Evolutionary conservation across 257 asterid species (phyloP), one percentile per base, ranked within the genome.

Genomic region (Penstemon newberryi): DNA sequence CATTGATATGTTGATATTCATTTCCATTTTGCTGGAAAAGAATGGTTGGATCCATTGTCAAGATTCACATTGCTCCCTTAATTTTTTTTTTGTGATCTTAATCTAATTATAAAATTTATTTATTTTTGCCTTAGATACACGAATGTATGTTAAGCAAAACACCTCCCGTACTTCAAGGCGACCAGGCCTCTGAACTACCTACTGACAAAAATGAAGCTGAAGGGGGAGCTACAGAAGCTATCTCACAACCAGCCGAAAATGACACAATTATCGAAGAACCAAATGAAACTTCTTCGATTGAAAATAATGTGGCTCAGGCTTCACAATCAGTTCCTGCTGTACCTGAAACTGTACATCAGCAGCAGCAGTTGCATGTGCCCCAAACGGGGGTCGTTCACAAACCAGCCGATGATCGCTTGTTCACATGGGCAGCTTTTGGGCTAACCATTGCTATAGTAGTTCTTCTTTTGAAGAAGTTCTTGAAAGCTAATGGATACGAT

Each of bases 351-450:
- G 84, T 60, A 52, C 85, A 73, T 66, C 82, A 72, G 41, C 50
- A 73, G 67, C 82, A 72, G 41, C 50, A 52, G 50, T 38, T 80
- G 76, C 83, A 56, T 40, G 77, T 75, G 69, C 81, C 82, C 10
- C 88, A 70, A 53, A 25, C 70, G 15, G 69, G 75, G 69, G 82
- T 25, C 33, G 33, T 67, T 68, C 83, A 81, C 7, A 84, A 84
- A 67, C 95, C 65, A 55, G 84, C 82, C 5, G 86, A 81, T 54
- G 98, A 89, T 56, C 89, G 96, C 10, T 33, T 92, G 63, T 86
- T 87, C 74, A 91, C 96, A 45, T 83, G 86, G 96, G 98, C 96
- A 38, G 96, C 94, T 55, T 79, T 89, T 10, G 98, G 84, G 72
- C 92, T 92, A 36, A 81, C 94, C 70, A 54, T 92, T 67, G 96